Conservation (phyloP, 2,329 filamentous ascomycete species). For the Parascedosporium putredinis region DNA sequence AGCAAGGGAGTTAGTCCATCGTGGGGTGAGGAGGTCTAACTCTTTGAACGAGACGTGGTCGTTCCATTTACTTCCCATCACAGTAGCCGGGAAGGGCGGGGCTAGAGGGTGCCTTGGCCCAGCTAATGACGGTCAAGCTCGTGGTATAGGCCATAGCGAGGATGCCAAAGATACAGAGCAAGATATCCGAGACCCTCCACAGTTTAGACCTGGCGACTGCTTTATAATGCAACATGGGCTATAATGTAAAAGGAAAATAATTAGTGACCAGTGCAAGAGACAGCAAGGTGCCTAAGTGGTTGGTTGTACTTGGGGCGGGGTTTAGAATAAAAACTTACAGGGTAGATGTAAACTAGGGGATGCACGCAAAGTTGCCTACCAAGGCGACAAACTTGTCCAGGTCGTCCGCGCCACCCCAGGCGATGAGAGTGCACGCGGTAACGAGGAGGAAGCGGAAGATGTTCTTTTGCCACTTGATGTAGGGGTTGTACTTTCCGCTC, state of each 20-base stretch:
- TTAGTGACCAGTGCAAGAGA: too few relatives aligned
- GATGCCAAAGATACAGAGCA: slow-evolving; percentile 71
- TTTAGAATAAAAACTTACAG: slow-evolving; percentile 59
- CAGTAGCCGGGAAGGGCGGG: slow-evolving; percentile 43
- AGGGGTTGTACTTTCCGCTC: slow-evolving; percentile 95
- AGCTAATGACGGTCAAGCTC: slow-evolving; percentile 72
- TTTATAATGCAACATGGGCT: slow-evolving; percentile 85
- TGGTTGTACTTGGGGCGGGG: too few relatives aligned
- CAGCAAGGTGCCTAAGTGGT: too few relatives aligned
- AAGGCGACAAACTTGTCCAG: slow-evolving; percentile 95
- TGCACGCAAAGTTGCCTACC: slow-evolving; percentile 95
- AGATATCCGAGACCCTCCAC: slow-evolving; percentile 62
- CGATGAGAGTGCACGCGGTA: slow-evolving; percentile 72
- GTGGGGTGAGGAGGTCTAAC: too few relatives aligned
- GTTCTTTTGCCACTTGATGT: slow-evolving; percentile 99
- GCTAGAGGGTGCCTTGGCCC: slow-evolving; percentile 50
- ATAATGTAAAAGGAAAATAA: too few relatives aligned
- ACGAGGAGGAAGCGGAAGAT: slow-evolving; percentile 90
- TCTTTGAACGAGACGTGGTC: not conserved
- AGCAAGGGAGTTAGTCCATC: too few relatives aligned
- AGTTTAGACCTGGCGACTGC: slow-evolving; percentile 61
- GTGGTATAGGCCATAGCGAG: slow-evolving; percentile 91
- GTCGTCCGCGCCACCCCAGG: slow-evolving; percentile 86
- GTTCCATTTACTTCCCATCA: slow-evolving; percentile 24
- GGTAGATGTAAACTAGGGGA: slow-evolving; percentile 97